These are phyloP conservation scores for Gaillardinia entomophila DNA, from an alignment of 805 yeast genomes.

Conservation along the genomic window DNA sequence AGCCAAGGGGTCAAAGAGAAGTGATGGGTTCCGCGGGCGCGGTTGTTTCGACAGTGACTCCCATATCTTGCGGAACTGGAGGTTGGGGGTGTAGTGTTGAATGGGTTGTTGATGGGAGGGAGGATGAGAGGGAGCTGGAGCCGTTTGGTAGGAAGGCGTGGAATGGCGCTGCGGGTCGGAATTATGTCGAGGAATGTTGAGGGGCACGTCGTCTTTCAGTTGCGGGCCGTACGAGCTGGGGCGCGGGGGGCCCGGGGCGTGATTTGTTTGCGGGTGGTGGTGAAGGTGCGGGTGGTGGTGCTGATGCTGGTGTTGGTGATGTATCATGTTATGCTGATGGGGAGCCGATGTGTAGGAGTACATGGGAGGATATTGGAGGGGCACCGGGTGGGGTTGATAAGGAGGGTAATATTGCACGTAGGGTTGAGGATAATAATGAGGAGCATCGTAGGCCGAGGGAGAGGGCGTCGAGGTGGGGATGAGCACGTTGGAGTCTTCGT, in stretches of 20 bases:
- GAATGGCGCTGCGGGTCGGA: background rate
- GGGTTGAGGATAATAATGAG: slow-evolving; percentile 2
- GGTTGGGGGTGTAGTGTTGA: slow-evolving; percentile 19
- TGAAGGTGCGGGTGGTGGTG: background rate
- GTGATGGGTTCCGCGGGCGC: slow-evolving; percentile 42
- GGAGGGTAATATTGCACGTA: slow-evolving; percentile 4
- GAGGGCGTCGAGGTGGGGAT: slow-evolving; percentile 8
- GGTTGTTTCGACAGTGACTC: slow-evolving; percentile 8
- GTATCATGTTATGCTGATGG: slow-evolving; percentile 1
- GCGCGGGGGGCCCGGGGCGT: background rate
- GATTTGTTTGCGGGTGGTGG: background rate
- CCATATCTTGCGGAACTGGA: slow-evolving; percentile 34
- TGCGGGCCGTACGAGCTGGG: background rate
- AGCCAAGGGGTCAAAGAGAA: slow-evolving; percentile 46
- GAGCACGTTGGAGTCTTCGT: background rate
- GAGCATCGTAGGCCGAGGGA: slow-evolving; percentile 5
- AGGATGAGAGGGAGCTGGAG: slow-evolving; percentile 1
- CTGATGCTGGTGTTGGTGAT: slow-evolving; percentile 1
- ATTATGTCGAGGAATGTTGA: background rate
- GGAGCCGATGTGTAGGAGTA: slow-evolving; percentile 1
- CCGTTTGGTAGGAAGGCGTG: too few species aligned
- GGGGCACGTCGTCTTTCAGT: background rate
- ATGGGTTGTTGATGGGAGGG: slow-evolving; percentile 3
- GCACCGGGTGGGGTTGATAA: background rate
- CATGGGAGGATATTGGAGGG: background rate